These are phyloP conservation scores for Exophiala calicioides DNA, from an alignment of 2,329 filamentous ascomycete species.

Conservation along the genomic window DNA sequence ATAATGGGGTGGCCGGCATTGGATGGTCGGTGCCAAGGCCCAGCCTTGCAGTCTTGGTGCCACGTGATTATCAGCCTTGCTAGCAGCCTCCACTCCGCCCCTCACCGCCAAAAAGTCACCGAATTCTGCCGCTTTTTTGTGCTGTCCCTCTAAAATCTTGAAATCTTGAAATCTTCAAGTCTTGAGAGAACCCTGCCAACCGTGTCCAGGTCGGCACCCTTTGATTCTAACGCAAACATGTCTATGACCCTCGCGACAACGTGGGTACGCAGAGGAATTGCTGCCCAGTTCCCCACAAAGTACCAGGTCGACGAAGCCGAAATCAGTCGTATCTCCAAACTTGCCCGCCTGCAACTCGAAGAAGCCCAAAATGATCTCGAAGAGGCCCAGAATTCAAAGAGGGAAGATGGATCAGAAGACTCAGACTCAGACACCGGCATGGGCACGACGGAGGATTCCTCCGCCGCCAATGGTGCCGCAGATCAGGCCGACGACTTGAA, in stretches of 20 bases:
- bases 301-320: constrained; percentile 75
- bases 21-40: constrained; percentile 2
- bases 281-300: constrained; percentile 72
- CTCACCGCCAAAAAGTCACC: constrained; percentile 22
- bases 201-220: not conserved
- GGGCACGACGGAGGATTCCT: constrained; percentile 10
- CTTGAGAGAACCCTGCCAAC: constrained; percentile 1
- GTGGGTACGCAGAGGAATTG: constrained; percentile 76
- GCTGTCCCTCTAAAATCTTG: not conserved
- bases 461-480: constrained; percentile 35
- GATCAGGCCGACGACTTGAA: constrained; percentile 83
- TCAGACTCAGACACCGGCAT: constrained; percentile 27
- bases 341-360: constrained; percentile 79
- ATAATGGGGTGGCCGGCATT: constrained; percentile 1
- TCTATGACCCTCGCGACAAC: constrained; percentile 74
- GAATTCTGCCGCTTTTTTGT: constrained; percentile 24
- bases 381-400: constrained; percentile 40
- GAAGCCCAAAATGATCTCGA: constrained; percentile 83
- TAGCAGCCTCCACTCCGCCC: constrained; percentile 2
- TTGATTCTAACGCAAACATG: constrained; percentile 35
- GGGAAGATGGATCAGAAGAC: constrained; percentile 37
- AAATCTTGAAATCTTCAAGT: not conserved
- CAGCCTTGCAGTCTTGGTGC: constrained; percentile 19
- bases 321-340: constrained; percentile 71
- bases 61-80: no score